These are phyloP conservation scores for Ciborinia camelliae DNA, from an alignment of 2,329 filamentous ascomycete genomes.

Conservation along the genomic window DNA sequence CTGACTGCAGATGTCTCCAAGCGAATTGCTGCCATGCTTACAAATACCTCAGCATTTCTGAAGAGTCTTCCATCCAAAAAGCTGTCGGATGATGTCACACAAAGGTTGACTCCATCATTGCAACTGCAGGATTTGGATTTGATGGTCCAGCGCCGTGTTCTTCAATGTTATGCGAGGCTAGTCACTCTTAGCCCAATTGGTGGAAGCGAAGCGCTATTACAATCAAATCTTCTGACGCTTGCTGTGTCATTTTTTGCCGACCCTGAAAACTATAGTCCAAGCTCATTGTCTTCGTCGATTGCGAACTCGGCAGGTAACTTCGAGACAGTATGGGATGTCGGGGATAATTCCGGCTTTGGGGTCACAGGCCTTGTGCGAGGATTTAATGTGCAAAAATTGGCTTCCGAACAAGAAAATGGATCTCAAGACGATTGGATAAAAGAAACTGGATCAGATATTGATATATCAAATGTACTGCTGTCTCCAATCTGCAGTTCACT, in stretches of 20 bases:
- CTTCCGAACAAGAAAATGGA: conserved; percentile 62
- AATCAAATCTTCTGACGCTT: conserved; percentile 86
- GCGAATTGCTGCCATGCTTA: conserved; percentile 87
- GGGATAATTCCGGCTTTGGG: conserved; percentile 91
- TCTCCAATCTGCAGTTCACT: conserved; percentile 77
- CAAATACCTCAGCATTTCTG: conserved; percentile 90
- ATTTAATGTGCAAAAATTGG: conserved; percentile 67
- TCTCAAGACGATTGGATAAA: conserved; percentile 49
- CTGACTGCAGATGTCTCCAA: conserved; percentile 93
- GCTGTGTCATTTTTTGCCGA: conserved; percentile 91
- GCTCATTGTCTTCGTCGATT: conserved; percentile 84
- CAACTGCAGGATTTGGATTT: conserved; percentile 87
- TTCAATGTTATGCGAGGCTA: conserved; percentile 92
- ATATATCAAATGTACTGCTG: conserved; percentile 58
- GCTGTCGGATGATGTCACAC: conserved; percentile 78
- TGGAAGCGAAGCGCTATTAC: conserved; percentile 78
- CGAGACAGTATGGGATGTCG: conserved; percentile 91
- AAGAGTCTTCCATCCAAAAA: conserved; percentile 80
- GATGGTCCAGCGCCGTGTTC: conserved; percentile 87
- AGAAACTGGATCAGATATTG: conserved; percentile 58
- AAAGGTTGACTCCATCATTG: conserved; percentile 77
- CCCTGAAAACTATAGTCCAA: conserved; percentile 81
- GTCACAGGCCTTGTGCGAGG: conserved; percentile 81
- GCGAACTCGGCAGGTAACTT: conserved; percentile 86
- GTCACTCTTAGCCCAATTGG: conserved; percentile 83